Base-by-base conservation (phyloP, 2,329 filamentous ascomycete species). In the Emmonsiellopsis sp. region DNA sequence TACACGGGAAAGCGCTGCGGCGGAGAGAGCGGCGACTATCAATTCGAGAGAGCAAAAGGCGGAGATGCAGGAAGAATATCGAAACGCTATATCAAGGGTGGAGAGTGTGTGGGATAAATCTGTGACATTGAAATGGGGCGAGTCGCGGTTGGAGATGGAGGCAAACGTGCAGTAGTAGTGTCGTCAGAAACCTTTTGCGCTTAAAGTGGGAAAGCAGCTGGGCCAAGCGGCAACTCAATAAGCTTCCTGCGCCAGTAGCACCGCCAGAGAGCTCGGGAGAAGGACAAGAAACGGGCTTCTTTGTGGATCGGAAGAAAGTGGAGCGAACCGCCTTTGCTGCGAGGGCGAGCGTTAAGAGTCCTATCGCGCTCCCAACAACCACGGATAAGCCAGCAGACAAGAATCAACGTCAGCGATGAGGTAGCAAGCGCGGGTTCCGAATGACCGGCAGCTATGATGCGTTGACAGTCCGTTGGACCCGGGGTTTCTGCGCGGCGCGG, bases 41-140 rank as follows among this genome's bases (percentile, higher is more conserved):
- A 50, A 53, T 55, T 60, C 59, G 58, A 61, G 58, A 58, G 61
- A 59, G 55, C 49, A 56, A 56, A 54, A 57, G 55, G 13, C 46
- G 17, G 3, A 33, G 36, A 5, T 40, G 17, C 17, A 21, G 46
- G 46, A 48, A 27, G 33, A 59, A 58, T 56, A 55, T 56, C 37
- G 49, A 27, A 37, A 43, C 52, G 49, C 49, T 49, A 55, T 55
- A 58, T 55, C 58, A 62, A 55, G 56, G 55, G 63, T 62, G 62
- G 62, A 60, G 61, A 59, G 39, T 21, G 49, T 51, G 48, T 42
- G 51, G 54, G 50, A 55, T 53, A 52, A 57, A 56, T 54, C 51
- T 51, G 43, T 11, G 17, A n/a, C 40, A 52, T 49, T 34, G 42
- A 53, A 45, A 50, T 33, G 33, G 55, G 9, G 40, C 14, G 49